Evolutionary conservation across 108 stramenopile species (phyloP).

Genomic region (Epithemia pelagica): DNA sequence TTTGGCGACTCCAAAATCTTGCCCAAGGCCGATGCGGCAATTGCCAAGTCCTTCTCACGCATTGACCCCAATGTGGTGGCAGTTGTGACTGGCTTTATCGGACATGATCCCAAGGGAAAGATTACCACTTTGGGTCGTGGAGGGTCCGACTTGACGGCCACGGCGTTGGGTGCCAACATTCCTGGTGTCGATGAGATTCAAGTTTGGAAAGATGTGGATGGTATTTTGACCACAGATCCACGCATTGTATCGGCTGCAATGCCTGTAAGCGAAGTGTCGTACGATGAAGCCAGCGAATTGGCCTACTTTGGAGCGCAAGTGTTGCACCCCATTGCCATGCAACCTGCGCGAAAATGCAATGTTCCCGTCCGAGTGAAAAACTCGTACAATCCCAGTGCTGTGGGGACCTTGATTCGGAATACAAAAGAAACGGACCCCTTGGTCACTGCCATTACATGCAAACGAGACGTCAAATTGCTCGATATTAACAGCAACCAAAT

Average conservation of each 20-base stretch:
- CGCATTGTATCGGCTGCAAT: conserved; percentile 79
- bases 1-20: conserved; percentile 90
- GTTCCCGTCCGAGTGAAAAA: conserved; percentile 97
- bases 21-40: conserved; percentile 41
- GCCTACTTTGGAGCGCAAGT: conserved; percentile 99
- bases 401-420: conserved; percentile 81
- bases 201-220: conserved; percentile 99
- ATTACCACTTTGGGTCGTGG: conserved; percentile 96
- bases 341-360: conserved; percentile 72
- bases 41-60: conserved; percentile 55
- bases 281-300: conserved; percentile 95
- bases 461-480: conserved; percentile 79
- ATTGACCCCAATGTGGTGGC: conserved; percentile 86
- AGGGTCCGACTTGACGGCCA: conserved; percentile 93
- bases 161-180: conserved; percentile 83
- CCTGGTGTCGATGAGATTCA: conserved; percentile 85
- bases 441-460: conserved; percentile 97
- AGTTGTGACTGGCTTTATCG: conserved; percentile 96
- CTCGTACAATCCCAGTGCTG: conserved; percentile 90
- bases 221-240: conserved; percentile 94
- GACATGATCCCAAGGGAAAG: conserved; percentile 71
- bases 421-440: conserved; percentile 28
- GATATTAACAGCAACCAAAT: conserved; percentile 91
- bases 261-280: conserved; percentile 79
- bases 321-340: conserved; percentile 92